These are phyloP conservation scores for Parafenestella ontariensis DNA, from an alignment of 2,329 filamentous ascomycete species.

Conservation along the genomic window DNA sequence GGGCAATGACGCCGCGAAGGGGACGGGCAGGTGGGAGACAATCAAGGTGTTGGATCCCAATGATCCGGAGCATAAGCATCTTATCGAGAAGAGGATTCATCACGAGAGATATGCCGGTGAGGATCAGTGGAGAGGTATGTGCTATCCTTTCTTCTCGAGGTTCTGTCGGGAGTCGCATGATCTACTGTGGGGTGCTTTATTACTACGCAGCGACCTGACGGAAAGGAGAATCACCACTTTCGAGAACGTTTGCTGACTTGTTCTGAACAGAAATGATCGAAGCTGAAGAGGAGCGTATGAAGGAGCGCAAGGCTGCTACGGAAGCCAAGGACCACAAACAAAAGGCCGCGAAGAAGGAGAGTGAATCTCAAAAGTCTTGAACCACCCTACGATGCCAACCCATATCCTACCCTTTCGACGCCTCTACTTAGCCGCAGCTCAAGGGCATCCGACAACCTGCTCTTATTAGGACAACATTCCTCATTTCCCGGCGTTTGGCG, in stretches of 20 bases:
- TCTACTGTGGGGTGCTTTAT: neutral
- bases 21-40: slow-evolving; percentile 82
- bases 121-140: slow-evolving; percentile 88
- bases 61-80: slow-evolving; percentile 80
- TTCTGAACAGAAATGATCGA: slow-evolving; percentile 74
- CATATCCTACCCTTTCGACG: neutral
- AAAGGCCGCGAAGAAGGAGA: slow-evolving; percentile 33
- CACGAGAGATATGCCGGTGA: slow-evolving; percentile 87
- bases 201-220: too few relatives aligned
- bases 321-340: slow-evolving; percentile 24
- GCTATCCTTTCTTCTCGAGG: neutral
- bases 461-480: neutral
- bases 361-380: neutral
- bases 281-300: slow-evolving; percentile 72
- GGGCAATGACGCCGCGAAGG: slow-evolving; percentile 76
- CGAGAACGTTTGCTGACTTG: slow-evolving; percentile 21
- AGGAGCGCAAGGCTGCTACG: slow-evolving; percentile 54
- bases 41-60: slow-evolving; percentile 80
- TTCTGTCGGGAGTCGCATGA: neutral
- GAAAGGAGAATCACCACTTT: neutral
- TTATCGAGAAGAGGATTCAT: slow-evolving; percentile 87
- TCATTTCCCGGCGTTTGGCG: slow-evolving; percentile 28
- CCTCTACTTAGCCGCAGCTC: neutral
- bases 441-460: neutral
- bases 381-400: slow-evolving; percentile 2